phyloP scores from a whole-genome alignment of 139 green algal species.

The Diplosphaera chodatii region DNA sequence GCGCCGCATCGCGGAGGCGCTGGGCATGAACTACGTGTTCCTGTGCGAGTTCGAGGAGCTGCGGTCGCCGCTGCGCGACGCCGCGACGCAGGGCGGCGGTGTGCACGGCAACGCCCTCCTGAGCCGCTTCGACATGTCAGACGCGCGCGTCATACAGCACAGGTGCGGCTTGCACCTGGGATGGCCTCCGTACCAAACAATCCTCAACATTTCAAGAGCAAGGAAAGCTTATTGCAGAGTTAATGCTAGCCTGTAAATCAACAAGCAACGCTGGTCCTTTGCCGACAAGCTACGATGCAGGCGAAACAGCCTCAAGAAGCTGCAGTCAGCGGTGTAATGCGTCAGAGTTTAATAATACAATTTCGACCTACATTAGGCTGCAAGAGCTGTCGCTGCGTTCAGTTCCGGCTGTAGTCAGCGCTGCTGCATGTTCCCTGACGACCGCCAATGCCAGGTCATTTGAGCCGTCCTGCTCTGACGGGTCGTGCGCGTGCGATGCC shows the following conservation, averaged over 20 bases:
- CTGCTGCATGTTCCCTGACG: neutral
- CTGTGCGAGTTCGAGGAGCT: conserved; percentile 87
- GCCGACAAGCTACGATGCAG: too few relatives aligned
- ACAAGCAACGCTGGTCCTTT: too few relatives aligned
- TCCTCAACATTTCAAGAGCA: too few relatives aligned
- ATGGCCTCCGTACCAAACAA: too few relatives aligned
- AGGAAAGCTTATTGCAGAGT: too few relatives aligned
- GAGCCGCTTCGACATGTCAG: conserved; percentile 51
- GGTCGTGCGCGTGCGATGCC: neutral
- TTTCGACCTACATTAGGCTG: neutral
- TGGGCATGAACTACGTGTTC: conserved; percentile 69
- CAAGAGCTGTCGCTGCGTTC: neutral
- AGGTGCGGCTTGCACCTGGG: conserved; percentile 27
- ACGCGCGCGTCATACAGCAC: conserved; percentile 36
- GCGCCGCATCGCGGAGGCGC: conserved; percentile 51
- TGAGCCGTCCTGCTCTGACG: neutral
- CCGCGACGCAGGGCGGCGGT: conserved; percentile 60
- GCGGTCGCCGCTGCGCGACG: conserved; percentile 10
- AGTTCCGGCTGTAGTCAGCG: neutral
- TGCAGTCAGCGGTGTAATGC: too few relatives aligned
- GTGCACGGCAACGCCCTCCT: conserved; percentile 84
- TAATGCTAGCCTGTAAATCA: too few relatives aligned
- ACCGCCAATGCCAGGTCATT: neutral
- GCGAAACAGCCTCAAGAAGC: too few relatives aligned
- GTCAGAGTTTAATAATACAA: too few relatives aligned